phyloP scores from a whole-genome alignment of 2,329 filamentous ascomycete genomes.

The Trichoderma harzianum region DNA sequence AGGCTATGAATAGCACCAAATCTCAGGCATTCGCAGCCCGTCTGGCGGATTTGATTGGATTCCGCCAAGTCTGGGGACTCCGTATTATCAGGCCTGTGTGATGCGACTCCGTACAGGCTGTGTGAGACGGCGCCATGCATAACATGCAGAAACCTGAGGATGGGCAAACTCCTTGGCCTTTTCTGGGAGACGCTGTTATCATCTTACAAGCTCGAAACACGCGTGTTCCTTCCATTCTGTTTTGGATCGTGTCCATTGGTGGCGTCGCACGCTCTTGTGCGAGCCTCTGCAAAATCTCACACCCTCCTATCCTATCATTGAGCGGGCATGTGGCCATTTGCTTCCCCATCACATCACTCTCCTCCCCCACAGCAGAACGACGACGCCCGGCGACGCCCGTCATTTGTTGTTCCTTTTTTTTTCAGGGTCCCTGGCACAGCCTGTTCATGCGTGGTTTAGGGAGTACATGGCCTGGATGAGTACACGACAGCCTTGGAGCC shows the following conservation, averaged over 20 bases:
- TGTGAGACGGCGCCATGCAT: background rate
- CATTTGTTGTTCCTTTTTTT: background rate
- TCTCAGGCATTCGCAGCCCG: background rate
- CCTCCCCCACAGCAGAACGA: background rate
- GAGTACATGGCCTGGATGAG: background rate
- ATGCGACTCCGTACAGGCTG: conserved; percentile 4
- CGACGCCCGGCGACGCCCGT: conserved; percentile 1
- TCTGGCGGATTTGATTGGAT: background rate
- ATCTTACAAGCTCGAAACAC: background rate
- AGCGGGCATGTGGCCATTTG: background rate
- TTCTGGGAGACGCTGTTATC: background rate
- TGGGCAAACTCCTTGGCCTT: background rate
- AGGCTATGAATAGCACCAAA: background rate
- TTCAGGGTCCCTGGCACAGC: background rate
- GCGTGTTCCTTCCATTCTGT: background rate
- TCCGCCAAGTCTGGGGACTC: conserved; percentile 3
- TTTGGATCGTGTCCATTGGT: background rate
- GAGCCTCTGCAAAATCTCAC: background rate
- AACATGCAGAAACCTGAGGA: background rate
- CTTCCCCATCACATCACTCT: background rate
- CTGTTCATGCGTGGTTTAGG: background rate
- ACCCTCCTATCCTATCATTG: background rate
- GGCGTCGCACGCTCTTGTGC: background rate
- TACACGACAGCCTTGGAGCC: background rate
- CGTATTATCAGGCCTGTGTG: background rate